Conservation (phyloP, 2,329 filamentous ascomycete genomes). For the Cladophialophora exuberans region DNA sequence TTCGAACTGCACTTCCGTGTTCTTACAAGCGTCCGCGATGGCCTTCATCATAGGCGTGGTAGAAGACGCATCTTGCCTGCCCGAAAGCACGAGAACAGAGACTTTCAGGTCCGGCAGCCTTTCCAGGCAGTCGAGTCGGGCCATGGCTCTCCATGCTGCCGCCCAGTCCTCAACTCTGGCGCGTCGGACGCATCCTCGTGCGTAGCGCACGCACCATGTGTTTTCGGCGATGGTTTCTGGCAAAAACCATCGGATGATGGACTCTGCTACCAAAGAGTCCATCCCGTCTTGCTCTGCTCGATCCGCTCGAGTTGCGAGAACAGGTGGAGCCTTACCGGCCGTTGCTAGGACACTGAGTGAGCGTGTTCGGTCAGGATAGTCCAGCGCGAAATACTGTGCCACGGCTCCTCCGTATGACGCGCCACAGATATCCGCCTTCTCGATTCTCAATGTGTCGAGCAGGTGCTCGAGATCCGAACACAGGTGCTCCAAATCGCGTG, state of each 20-base stretch:
- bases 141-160: conserved; percentile 15
- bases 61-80: conserved; percentile 5
- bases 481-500: background rate
- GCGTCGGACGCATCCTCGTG: background rate
- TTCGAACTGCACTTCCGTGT: background rate
- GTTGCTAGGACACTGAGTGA: background rate
- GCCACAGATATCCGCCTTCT: conserved; percentile 4
- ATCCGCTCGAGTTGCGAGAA: background rate
- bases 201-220: conserved; percentile 9
- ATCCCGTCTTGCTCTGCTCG: conserved; percentile 7
- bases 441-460: background rate
- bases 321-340: background rate
- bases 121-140: background rate
- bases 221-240: conserved; percentile 12
- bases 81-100: background rate
- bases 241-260: conserved; percentile 9
- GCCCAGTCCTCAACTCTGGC: conserved; percentile 13
- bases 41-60: background rate
- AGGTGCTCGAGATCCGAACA: background rate
- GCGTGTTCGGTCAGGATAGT: background rate
- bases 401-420: conserved; percentile 11
- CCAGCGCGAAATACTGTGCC: conserved; percentile 8
- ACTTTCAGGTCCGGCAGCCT: background rate
- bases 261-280: conserved; percentile 6
- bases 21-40: background rate